Conservation (phyloP, 2,329 filamentous ascomycete genomes). For the Cadophora luteo-olivacea region DNA sequence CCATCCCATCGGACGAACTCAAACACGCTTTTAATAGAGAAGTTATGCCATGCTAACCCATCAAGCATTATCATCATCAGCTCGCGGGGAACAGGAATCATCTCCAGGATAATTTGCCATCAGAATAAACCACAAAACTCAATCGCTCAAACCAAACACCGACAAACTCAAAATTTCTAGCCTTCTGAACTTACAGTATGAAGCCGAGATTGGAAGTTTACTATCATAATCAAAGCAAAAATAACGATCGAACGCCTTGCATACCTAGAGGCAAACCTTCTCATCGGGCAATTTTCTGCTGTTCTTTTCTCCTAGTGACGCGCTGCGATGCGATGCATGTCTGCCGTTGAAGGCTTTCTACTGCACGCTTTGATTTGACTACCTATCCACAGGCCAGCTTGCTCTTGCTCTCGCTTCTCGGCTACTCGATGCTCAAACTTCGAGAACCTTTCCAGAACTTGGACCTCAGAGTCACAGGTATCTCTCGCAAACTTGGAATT, state of each 20-base stretch:
- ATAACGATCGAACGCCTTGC: background rate
- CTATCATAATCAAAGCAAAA: no score
- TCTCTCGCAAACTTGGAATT: no score
- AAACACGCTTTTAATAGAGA: background rate
- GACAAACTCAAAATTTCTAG: background rate
- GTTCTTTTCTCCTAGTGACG: background rate
- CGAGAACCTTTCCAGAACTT: no score
- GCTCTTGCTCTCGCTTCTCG: no score
- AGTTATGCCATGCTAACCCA: background rate
- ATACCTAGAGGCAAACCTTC: background rate
- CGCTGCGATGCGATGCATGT: background rate
- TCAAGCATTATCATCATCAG: background rate
- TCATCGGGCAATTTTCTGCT: background rate
- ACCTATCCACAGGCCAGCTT: no score
- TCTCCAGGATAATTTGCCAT: background rate
- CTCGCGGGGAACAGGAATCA: background rate
- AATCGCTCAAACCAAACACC: background rate
- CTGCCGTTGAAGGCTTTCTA: background rate
- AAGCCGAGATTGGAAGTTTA: no score
- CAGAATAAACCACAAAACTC: background rate
- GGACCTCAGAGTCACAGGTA: no score
- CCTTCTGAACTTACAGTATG: background rate
- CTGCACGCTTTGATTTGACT: slow-evolving; percentile 2
- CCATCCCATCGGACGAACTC: slow-evolving; percentile 2
- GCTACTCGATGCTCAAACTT: no score